phyloP scores from a whole-genome alignment of 495 filamentous ascomycete species.

The Penicillium pulvis region DNA sequence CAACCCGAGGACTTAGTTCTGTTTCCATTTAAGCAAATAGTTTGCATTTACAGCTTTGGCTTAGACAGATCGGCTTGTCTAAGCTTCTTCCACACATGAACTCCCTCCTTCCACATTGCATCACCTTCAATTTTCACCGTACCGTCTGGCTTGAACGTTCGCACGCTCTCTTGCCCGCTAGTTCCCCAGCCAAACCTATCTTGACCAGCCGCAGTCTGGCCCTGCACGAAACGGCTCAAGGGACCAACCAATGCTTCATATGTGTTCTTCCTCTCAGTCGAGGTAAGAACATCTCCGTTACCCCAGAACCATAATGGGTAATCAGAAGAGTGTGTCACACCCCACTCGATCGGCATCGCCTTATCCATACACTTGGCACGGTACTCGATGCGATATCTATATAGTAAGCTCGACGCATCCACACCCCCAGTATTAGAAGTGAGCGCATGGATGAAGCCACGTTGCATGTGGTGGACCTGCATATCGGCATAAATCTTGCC shows the following conservation, averaged over 20 bases:
- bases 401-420: constrained; percentile 31
- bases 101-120: constrained; percentile 46
- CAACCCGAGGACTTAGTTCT: neutral
- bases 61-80: constrained; percentile 22
- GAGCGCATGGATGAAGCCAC: constrained; percentile 40
- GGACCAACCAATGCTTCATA: constrained; percentile 42
- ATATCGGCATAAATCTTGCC: constrained; percentile 59
- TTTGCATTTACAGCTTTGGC: constrained; percentile 12
- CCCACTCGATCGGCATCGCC: constrained; percentile 49
- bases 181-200: constrained; percentile 38
- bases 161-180: constrained; percentile 29
- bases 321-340: constrained; percentile 59
- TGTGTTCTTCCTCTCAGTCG: constrained; percentile 45
- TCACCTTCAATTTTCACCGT: constrained; percentile 47
- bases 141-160: constrained; percentile 48
- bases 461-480: constrained; percentile 54
- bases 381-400: constrained; percentile 54
- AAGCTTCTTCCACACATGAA: constrained; percentile 48
- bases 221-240: constrained; percentile 45
- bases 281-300: constrained; percentile 41
- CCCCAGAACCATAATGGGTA: constrained; percentile 61
- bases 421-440: constrained; percentile 26
- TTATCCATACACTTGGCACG: constrained; percentile 46
- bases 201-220: constrained; percentile 21
- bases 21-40: neutral